phyloP scores from a whole-genome alignment of 805 yeast genomes.

The Suhomyces sp. region DNA sequence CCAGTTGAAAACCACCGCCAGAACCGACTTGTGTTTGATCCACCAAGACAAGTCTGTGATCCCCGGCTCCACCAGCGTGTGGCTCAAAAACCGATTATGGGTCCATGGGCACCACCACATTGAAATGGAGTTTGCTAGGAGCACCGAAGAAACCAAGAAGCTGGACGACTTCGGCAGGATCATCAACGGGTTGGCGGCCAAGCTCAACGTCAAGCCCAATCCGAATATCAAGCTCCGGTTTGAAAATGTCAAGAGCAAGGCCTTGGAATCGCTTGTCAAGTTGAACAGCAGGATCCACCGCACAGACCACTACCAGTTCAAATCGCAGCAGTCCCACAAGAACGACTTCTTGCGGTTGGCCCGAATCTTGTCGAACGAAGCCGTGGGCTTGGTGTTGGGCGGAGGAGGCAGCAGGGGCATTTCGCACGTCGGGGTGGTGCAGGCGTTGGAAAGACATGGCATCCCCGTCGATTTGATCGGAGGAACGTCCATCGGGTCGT shows the following conservation, averaged over 20 bases:
- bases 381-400: slow-evolving; percentile 90
- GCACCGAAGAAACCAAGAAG: slow-evolving; percentile 16
- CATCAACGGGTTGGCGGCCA: slow-evolving; percentile 36
- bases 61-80: slow-evolving; percentile 79
- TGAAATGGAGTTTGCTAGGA: slow-evolving; percentile 52
- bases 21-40: slow-evolving; percentile 79
- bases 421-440: slow-evolving; percentile 87
- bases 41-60: slow-evolving; percentile 81
- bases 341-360: slow-evolving; percentile 89
- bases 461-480: slow-evolving; percentile 93
- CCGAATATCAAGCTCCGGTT: slow-evolving; percentile 31
- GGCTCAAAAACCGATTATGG: slow-evolving; percentile 89
- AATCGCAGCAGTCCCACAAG: slow-evolving; percentile 55
- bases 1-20: slow-evolving; percentile 75
- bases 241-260: slow-evolving; percentile 31
- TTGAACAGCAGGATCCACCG: slow-evolving; percentile 20
- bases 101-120: slow-evolving; percentile 91
- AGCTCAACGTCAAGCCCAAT: slow-evolving; percentile 28
- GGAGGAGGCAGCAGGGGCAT: slow-evolving; percentile 98
- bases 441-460: slow-evolving; percentile 86
- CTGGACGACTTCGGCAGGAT: slow-evolving; percentile 4
- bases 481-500: slow-evolving; percentile 95
- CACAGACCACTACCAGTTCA: slow-evolving; percentile 18
- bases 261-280: slow-evolving; percentile 25
- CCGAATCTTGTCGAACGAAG: slow-evolving; percentile 84